phyloP scores from a whole-genome alignment of 768 basidiomycete genomes.

The Crepidotus variabilis region DNA sequence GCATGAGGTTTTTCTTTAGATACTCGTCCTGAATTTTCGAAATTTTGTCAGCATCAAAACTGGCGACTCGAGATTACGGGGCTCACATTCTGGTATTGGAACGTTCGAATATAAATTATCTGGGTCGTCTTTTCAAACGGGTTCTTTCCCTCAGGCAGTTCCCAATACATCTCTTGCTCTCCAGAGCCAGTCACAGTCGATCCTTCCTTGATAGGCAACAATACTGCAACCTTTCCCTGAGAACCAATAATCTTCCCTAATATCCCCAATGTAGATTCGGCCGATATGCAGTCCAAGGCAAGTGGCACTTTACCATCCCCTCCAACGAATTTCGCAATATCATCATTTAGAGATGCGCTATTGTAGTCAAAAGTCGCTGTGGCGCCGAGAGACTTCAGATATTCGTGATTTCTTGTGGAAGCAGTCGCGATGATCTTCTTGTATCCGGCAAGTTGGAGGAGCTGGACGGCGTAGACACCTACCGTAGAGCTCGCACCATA shows the following conservation, averaged over 20 bases:
- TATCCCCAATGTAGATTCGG: slow-evolving; percentile 29
- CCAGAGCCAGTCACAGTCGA: slow-evolving; percentile 27
- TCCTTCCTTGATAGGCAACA: slow-evolving; percentile 46
- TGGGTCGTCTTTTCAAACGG: slow-evolving; percentile 34
- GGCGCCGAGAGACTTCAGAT: slow-evolving; percentile 37
- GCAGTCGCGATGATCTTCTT: slow-evolving; percentile 39
- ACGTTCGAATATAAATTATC: slow-evolving; percentile 36
- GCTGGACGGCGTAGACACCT: slow-evolving; percentile 33
- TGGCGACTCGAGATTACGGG: too few relatives aligned
- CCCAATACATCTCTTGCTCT: slow-evolving; percentile 26
- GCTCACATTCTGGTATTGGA: slow-evolving; percentile 34
- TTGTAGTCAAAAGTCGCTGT: slow-evolving; percentile 37
- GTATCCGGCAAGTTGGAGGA: slow-evolving; percentile 41
- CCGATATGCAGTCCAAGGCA: slow-evolving; percentile 37
- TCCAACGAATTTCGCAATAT: slow-evolving; percentile 29
- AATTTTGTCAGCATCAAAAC: slow-evolving; percentile 3
- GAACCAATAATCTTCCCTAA: slow-evolving; percentile 35
- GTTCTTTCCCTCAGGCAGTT: slow-evolving; percentile 29
- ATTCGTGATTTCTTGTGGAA: slow-evolving; percentile 33
- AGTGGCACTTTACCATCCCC: slow-evolving; percentile 28
- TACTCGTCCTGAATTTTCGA: slow-evolving; percentile 33
- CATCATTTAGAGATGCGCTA: slow-evolving; percentile 29
- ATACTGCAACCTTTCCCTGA: slow-evolving; percentile 35
- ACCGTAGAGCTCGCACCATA: slow-evolving; percentile 41
- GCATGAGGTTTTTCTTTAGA: slow-evolving; percentile 40